Evolutionary conservation across 2,329 filamentous ascomycete species (phyloP), one percentile per base, ranked within the genome.

Genomic region (Pseudodiploospora longispora): DNA sequence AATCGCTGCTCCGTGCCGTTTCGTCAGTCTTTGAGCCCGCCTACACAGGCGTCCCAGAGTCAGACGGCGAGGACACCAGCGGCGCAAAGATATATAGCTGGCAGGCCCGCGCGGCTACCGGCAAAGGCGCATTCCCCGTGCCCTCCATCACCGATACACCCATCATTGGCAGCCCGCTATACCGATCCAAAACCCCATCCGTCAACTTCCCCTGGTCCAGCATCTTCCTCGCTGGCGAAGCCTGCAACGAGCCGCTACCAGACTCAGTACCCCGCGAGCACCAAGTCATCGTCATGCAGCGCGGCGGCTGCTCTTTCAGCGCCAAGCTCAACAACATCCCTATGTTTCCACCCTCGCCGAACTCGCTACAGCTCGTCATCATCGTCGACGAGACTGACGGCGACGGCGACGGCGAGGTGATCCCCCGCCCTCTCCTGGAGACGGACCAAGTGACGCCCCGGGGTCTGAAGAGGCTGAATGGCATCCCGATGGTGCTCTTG

Each of bases 271-370:
- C 74, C 3, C 70, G 70, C 29, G 63, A 70, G 38, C 72, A 95
- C 64, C 83, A 95, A 41, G 71, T 97, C 47, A 81, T 98, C 47
- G 77, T 95, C 40, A 73, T 97, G 55, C 81, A 78, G 29, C 81
- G 93, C 5, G 91, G 93, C 34, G 81, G 80, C 1, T 98, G 93
- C 67, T 84, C 77, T 27, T 97, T 97, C 63, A 83, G 78, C 32
- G 68, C 83, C 29, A 98, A 98, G 62, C 68, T 97, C 1, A 73
- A 76, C 41, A 90, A 87, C 52, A 89, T 97, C n/a, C 89, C 91
- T 1, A 77, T 79, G 7, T 91, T 83, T 59, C 72, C 80, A 1
- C 82, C 85, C 0, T 70, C 72, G 0, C 61, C 70, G 1, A 60
- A 64, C 3, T 73, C 81, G 1, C 69, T 97, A 12, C 86, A 95